Evolutionary conservation across 2,329 filamentous ascomycete species (phyloP).

Genomic region (Fonsecaea pedrosoi): DNA sequence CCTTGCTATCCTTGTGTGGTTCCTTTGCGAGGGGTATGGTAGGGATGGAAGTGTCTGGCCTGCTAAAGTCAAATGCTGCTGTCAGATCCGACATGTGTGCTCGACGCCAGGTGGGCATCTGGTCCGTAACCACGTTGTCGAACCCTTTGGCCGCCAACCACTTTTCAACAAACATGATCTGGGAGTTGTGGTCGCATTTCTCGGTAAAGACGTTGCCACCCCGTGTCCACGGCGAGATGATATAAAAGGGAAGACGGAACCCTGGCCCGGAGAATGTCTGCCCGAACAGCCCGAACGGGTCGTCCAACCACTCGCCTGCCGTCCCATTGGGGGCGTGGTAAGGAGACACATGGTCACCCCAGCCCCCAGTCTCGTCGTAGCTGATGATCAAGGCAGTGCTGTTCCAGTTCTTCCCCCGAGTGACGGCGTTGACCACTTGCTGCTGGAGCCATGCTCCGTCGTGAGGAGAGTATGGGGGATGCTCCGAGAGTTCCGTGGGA

Average conservation of each 20-base stretch:
- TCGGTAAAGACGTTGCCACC: conserved; percentile 62
- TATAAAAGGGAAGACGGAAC: conserved; percentile 62
- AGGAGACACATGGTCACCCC: conserved; percentile 62
- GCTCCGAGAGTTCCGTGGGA: conserved; percentile 60
- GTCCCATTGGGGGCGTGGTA: conserved; percentile 59
- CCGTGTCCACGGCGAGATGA: conserved; percentile 64
- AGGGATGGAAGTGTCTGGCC: conserved; percentile 59
- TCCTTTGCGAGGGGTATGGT: conserved; percentile 52
- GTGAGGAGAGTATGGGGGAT: conserved; percentile 60
- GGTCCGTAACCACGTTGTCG: conserved; percentile 49
- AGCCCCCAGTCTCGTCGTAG: conserved; percentile 63
- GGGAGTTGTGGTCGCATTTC: conserved; percentile 62
- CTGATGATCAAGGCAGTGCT: conserved; percentile 59
- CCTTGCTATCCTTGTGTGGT: conserved; percentile 52
- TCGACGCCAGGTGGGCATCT: conserved; percentile 57
- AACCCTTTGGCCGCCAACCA: conserved; percentile 56
- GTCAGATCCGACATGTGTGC: conserved; percentile 58
- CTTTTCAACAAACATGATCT: conserved; percentile 62
- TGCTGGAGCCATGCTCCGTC: conserved; percentile 64
- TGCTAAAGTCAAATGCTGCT: conserved; percentile 55
- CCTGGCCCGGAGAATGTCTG: conserved; percentile 54
- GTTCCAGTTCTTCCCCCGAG: conserved; percentile 57
- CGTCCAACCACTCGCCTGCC: conserved; percentile 61
- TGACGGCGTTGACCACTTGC: conserved; percentile 60
- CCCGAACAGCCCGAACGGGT: conserved; percentile 52